Evolutionary conservation across 805 yeast species (phyloP), one percentile per base, ranked within the genome.

Genomic region (Hanseniaspora occidentalis): DNA sequence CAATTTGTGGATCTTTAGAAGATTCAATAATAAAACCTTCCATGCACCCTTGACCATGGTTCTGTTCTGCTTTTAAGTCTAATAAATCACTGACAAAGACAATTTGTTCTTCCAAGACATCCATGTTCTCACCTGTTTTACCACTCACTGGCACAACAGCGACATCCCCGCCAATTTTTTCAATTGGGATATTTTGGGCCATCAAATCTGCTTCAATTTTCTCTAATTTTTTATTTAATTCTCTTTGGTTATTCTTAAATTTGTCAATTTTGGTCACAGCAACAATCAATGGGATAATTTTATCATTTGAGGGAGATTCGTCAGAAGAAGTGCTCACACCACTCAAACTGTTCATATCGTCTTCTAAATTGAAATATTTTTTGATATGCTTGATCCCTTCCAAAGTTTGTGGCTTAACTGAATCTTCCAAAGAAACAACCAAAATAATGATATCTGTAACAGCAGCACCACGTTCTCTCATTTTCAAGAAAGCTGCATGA

Each of bases 351-450:
- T n/a, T n/a, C 23, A 20, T 11, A 8, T 19, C 22, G 9, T 18
- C 20, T 27, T 11, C 84, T 92, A 9, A 79, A 78, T 0, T 94
- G 77, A 38, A 31, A 25, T 42, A 57, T 38, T 75, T 74, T 47
- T 80, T 79, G 3, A 94, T 88, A 59, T 92, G 98, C 51, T 82
- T 85, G 46, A 92, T 84, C 2, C 97, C 97, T 58, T 92, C 98
- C 31, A 78, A 69, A 0, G 98, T 92, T 57, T 92, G 98, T 0
- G 97, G 97, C 94, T 82, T 92, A 18, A 92, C 94, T 1, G 96
- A 84, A 61, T 92, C 98, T 57, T 92, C 96, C 2, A 95, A 95
- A 1, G 97, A 96, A 17, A 92, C 95, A 2, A 89, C 97, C 41
- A 92, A 67, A 36, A 92, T 72, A 26, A 92, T 84, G 37, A 92